Evolutionary conservation across 495 filamentous ascomycete genomes (phyloP), one percentile per base, ranked within the genome.

Genomic region (Aspergillus bridgeri): DNA sequence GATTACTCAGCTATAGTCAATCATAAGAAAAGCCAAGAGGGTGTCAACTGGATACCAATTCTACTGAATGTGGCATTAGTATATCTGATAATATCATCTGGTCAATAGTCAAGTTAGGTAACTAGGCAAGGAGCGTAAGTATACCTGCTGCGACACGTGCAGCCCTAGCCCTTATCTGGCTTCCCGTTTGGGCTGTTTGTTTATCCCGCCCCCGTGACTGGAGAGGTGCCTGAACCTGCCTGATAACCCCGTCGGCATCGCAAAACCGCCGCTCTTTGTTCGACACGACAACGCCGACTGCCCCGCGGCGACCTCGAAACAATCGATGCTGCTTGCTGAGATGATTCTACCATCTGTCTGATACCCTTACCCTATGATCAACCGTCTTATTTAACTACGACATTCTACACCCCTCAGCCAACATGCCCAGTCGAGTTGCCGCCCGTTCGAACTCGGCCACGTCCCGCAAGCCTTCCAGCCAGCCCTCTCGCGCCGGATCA

Each of bases 401-500:
- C 33, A 15, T 17, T 29, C 13, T n/a, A 44, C 51, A 45, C 23
- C 43, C 51, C 13, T 58, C 57, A 54, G 53, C 43, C 69, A 77
- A 48, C 48, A 89, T 88, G 86, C 86, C 86, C 50, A 78, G 78
- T 63, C 78, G 85, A 77, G 77, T 79, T 53, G 79, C 84, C 58
- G 69, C 81, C 67, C 80, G 85, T 61, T 77, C 76, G 60, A 75
- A 77, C 3, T 82, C 82, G 45, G 75, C 80, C 24, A 70, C 78
- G 19, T 81, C 83, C 24, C 79, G 80, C 64, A 86, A 84, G 68
- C 72, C 79, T 22, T 87, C 86, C 17, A 70, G 71, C 51, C 79
- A 81, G 61, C 82, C 78, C 24, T 69, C 81, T 15, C 83, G 89
- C 72, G 80, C 79, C 57, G 84, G 84, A n/a, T 84, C 88, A n/a